A percentile compares a stretch with the other conserved stretches of the same genome.
Conservation (phyloP, 495 filamentous ascomycete genomes). For the Podospora appendiculata region DNA sequence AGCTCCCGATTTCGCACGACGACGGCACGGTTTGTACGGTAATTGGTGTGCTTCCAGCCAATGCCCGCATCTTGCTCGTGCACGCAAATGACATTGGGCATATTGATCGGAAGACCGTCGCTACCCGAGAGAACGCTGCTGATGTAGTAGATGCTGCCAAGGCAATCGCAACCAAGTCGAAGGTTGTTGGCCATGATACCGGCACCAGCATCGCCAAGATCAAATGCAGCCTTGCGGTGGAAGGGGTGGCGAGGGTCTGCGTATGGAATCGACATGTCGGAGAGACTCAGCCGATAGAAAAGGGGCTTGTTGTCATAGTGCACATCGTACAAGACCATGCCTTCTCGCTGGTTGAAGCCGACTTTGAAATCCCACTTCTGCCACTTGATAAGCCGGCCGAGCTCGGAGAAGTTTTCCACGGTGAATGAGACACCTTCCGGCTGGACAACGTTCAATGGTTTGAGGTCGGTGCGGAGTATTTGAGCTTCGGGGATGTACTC, state of each 20-base stretch:
- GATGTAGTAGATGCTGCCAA: constrained; percentile 72
- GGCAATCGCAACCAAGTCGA: constrained; percentile 60
- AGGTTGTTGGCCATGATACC: constrained; percentile 72
- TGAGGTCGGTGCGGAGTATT: constrained; percentile 55
- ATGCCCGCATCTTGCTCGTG: constrained; percentile 72
- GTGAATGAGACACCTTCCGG: constrained; percentile 70
- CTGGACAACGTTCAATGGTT: constrained; percentile 69
- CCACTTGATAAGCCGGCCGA: constrained; percentile 42
- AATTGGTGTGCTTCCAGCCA: constrained; percentile 79
- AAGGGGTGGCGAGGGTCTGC: constrained; percentile 64
- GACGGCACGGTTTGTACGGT: constrained; percentile 59
- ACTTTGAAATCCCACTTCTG: constrained; percentile 67
- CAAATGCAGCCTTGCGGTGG: constrained; percentile 73
- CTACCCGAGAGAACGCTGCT: constrained; percentile 45
- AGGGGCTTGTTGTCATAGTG: constrained; percentile 59
- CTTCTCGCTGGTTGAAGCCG: constrained; percentile 68
- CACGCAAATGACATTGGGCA: constrained; percentile 71
- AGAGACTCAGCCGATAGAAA: constrained; percentile 60
- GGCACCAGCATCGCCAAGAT: constrained; percentile 68
- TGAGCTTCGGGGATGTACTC: constrained; percentile 74
- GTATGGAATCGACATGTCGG: constrained; percentile 77
- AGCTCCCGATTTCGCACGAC: constrained; percentile 63
- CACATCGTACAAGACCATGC: constrained; percentile 61
- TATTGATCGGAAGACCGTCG: constrained; percentile 50
- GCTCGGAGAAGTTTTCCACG: constrained; percentile 37